A percentile compares a stretch with the other conserved stretches of the same genome.
These are phyloP conservation scores for Backusella morwellensis DNA, from an alignment of 192 early-diverging fungal genomes.

Conservation along the genomic window DNA sequence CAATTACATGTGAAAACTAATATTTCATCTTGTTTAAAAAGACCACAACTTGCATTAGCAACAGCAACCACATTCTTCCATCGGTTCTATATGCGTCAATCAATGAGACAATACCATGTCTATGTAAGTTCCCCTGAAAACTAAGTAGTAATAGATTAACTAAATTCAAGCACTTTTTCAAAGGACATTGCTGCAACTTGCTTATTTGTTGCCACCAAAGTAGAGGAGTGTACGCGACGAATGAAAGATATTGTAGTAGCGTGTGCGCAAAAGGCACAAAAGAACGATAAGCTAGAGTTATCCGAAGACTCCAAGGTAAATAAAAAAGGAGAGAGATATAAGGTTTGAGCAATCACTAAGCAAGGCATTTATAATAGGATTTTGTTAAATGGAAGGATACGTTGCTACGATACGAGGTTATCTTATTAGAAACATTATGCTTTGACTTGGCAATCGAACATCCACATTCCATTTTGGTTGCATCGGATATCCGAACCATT, in stretches of 20 bases:
- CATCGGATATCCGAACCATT: constrained; percentile 24
- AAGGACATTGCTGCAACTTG: constrained; percentile 64
- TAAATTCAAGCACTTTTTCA: constrained; percentile 1
- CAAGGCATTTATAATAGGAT: constrained; percentile 37
- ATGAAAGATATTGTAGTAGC: constrained; percentile 50
- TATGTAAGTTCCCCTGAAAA: constrained; percentile 51
- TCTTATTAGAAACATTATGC: constrained; percentile 62
- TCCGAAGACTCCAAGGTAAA: constrained; percentile 33
- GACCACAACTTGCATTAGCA: constrained; percentile 52
- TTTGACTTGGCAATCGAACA: constrained; percentile 71
- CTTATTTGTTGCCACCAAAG: constrained; percentile 58
- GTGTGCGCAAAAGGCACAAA: constrained; percentile 49
- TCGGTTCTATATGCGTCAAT: constrained; percentile 76
- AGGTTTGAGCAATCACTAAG: neutral
- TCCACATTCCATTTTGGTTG: constrained; percentile 53
- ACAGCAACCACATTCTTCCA: constrained; percentile 73
- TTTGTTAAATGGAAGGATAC: constrained; percentile 58
- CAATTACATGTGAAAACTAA: neutral
- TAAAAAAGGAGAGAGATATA: neutral
- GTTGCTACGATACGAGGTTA: constrained; percentile 53
- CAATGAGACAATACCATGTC: constrained; percentile 55
- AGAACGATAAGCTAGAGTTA: constrained; percentile 38
- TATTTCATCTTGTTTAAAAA: constrained; percentile 16
- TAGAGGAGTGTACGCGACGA: constrained; percentile 55
- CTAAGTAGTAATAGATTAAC: neutral